These are phyloP conservation scores for Grosmannia huntii DNA, from an alignment of 2,329 filamentous ascomycete species.

Conservation along the genomic window DNA sequence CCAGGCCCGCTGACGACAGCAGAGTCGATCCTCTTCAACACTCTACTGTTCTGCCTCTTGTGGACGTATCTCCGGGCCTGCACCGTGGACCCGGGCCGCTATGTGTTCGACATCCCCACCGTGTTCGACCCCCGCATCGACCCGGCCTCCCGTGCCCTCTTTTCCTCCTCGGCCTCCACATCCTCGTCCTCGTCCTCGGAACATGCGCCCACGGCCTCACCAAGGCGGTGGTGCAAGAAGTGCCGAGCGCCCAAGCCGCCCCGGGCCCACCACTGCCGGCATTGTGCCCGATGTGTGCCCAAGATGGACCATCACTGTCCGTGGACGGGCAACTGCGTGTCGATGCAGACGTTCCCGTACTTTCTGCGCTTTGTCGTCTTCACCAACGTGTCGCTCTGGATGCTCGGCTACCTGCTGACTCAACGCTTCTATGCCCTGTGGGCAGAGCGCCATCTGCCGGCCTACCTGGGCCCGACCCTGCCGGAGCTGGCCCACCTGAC, in stretches of 20 bases:
- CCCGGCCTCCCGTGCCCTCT: not conserved
- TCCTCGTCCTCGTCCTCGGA: conserved; percentile 1
- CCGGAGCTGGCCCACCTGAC: conserved; percentile 48
- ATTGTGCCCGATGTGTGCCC: conserved; percentile 61
- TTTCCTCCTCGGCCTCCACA: not conserved
- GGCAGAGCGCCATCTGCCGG: conserved; percentile 51
- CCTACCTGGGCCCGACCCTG: conserved; percentile 59
- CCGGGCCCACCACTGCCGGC: conserved; percentile 69
- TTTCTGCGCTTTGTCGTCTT: conserved; percentile 69
- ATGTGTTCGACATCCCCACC: conserved; percentile 23
- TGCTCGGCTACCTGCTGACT: conserved; percentile 47
- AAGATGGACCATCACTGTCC: conserved; percentile 84
- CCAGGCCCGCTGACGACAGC: conserved; percentile 45
- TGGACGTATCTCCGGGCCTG: conserved; percentile 54
- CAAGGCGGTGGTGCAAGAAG: conserved; percentile 56
- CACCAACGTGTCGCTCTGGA: conserved; percentile 51
- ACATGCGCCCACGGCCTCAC: not conserved
- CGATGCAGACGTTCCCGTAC: conserved; percentile 68
- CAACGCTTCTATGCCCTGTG: conserved; percentile 48
- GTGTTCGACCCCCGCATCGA: not conserved
- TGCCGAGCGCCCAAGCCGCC: conserved; percentile 64
- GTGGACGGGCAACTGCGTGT: conserved; percentile 76
- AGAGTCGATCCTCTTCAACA: conserved; percentile 54
- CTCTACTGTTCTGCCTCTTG: conserved; percentile 49
- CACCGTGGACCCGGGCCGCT: conserved; percentile 44